Conservation (phyloP, 1,139 yeast species). For the Arxiozyma heterogenica region DNA sequence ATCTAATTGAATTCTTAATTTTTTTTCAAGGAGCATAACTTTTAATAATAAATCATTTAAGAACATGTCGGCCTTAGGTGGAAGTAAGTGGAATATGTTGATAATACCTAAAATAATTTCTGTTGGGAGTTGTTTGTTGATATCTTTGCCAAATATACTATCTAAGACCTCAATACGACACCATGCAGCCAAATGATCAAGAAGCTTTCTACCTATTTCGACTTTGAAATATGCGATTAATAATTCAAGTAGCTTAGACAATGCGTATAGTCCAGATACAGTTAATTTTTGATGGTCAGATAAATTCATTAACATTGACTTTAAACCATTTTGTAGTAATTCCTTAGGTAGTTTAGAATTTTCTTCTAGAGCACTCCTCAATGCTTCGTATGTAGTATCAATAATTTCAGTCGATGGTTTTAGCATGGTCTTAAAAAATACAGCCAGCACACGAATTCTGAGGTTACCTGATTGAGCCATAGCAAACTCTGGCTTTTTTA, state of each 20-base stretch:
- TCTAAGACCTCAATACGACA: conserved; percentile 72
- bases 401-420: conserved; percentile 81
- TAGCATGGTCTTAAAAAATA: conserved; percentile 86
- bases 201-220: conserved; percentile 85
- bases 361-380: conserved; percentile 74
- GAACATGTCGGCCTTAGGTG: conserved; percentile 85
- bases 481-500: conserved; percentile 72
- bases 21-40: conserved; percentile 69
- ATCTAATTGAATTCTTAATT: conserved; percentile 71
- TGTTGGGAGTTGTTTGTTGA: conserved; percentile 65
- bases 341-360: conserved; percentile 90
- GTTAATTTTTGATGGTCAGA: conserved; percentile 89
- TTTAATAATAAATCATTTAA: conserved; percentile 79
- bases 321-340: conserved; percentile 78
- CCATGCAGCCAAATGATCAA: conserved; percentile 95
- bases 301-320: conserved; percentile 91
- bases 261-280: conserved; percentile 82
- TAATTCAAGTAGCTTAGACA: conserved; percentile 77
- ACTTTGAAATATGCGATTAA: conserved; percentile 90
- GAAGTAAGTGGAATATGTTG: conserved; percentile 83
- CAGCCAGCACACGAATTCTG: conserved; percentile 79
- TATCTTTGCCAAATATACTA: conserved; percentile 29
- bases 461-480: conserved; percentile 74
- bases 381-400: conserved; percentile 85
- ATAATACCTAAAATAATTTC: conserved; percentile 84